phyloP scores from a whole-genome alignment of 257 asterid genomes.

The Jacaranda mimosifolia region DNA sequence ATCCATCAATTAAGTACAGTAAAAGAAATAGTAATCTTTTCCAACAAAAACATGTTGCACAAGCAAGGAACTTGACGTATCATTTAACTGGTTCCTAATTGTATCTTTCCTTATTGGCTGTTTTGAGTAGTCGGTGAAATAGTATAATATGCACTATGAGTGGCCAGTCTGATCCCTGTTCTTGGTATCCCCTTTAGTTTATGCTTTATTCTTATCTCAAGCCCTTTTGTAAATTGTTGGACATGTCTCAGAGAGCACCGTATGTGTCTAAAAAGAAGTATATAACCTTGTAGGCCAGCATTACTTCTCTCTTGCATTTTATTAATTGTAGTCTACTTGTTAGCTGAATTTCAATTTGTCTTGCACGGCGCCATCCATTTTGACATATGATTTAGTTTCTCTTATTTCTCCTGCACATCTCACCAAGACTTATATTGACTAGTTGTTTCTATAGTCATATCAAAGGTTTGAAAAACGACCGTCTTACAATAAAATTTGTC shows the following conservation, averaged over 20 bases:
- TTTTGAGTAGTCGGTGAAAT: background rate
- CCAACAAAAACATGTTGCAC: conserved; percentile 20
- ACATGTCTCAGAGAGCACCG: background rate
- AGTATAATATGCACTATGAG: background rate
- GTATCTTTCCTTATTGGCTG: conserved; percentile 16
- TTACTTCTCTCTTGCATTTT: background rate
- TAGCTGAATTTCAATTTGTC: background rate
- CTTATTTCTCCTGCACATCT: background rate
- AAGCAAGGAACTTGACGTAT: background rate
- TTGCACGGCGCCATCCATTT: background rate
- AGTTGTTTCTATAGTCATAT: background rate
- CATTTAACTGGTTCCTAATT: conserved; percentile 8
- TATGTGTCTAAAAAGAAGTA: background rate
- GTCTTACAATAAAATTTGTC: background rate
- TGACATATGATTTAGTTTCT: background rate
- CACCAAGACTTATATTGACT: background rate
- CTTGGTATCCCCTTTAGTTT: conserved; percentile 4
- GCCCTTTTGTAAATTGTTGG: background rate
- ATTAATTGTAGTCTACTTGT: background rate
- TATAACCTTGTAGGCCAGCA: background rate
- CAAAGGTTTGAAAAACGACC: background rate
- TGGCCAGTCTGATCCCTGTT: conserved; percentile 14
- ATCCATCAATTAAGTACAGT: background rate
- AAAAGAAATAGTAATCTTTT: background rate
- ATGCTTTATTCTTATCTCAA: conserved; percentile 19